Base-by-base conservation (phyloP, 1,139 yeast genomes). In the Taphrina wiesneri region DNA sequence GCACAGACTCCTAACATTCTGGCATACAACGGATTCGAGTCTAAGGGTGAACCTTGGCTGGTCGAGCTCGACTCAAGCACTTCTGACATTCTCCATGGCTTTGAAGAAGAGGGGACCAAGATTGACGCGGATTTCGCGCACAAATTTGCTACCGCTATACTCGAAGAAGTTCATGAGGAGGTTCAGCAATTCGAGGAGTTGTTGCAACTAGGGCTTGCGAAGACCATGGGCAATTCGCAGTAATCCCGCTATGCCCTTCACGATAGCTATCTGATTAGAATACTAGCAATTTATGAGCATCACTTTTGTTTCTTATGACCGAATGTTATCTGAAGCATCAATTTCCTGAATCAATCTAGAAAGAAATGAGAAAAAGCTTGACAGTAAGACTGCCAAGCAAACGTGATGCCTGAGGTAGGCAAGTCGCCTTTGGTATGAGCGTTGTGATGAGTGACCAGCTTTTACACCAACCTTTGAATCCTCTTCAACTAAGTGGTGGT, bases 1-100 rank as follows among this genome's bases (percentile, higher is more conserved):
- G 83, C 78, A 36, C 92, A 85, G 68, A 89, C 98, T 66, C 96
- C 97, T 73, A 93, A 93, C 80, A 79, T 87, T 69, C 84, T 93
- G 78, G 92, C 92, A 65, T 93, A 81, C 83, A 93, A 93, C 76
- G 99, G 99, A 36, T 65, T 67, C 39, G 63, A 60, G 41, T 49
- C 57, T 21, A 60, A 60, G 51, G 64, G 47, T 4, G 47, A 60
- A 21, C 64, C 64, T 5, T 60, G 64, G 64, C 17, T 17, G 13
- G 4, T 60, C 6, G 30, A 59, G 47, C 7, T 2, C 15, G 26
- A 19, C 26, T 5, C 7, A 19, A 13, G 7, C n/a, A 28, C 15
- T 6, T 39, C 43, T 39, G 11, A 6, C 34, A 11, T 11, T 30
- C 9, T 30, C 9, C 34, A 30, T 30, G 34, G 11, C 34, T 30